Conservation (phyloP, 306 rosid species). For the Ceratonia siliqua region DNA sequence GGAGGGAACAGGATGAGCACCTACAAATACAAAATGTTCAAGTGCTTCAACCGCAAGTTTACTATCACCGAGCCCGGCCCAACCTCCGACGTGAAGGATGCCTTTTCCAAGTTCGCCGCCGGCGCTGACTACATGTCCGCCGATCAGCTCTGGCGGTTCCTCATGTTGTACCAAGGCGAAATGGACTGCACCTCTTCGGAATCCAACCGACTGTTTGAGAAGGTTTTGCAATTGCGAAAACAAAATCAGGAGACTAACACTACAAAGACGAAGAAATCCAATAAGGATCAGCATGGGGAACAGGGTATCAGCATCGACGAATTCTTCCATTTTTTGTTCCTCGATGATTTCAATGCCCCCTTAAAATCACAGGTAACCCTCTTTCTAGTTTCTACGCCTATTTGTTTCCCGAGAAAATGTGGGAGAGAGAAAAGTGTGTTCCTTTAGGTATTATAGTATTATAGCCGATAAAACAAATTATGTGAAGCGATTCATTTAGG, state of each 20-base stretch:
- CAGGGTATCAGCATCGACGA: slow-evolving; percentile 52
- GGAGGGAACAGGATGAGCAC: slow-evolving; percentile 16
- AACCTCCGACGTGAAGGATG: slow-evolving; percentile 59
- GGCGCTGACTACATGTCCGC: slow-evolving; percentile 46
- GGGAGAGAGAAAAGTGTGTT: not conserved
- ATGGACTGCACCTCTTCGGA: slow-evolving; percentile 39
- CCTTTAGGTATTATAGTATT: not conserved
- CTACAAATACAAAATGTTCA: slow-evolving; percentile 61
- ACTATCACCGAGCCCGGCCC: slow-evolving; percentile 48
- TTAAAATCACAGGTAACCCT: slow-evolving; percentile 52
- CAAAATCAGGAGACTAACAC: not conserved
- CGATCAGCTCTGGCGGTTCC: slow-evolving; percentile 56
- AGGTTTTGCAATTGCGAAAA: slow-evolving; percentile 37
- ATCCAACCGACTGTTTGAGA: slow-evolving; percentile 40
- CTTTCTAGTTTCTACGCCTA: no score
- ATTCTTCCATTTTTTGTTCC: slow-evolving; percentile 59
- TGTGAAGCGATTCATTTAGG: no score
- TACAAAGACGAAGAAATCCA: not conserved
- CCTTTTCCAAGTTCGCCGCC: slow-evolving; percentile 47
- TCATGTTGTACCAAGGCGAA: slow-evolving; percentile 59
- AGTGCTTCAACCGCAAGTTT: slow-evolving; percentile 64
- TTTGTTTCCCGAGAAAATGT: slow-evolving; percentile 5
- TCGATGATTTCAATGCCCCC: slow-evolving; percentile 61
- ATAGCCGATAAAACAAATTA: not conserved
- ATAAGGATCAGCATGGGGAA: not conserved